phyloP scores from a whole-genome alignment of 2,329 filamentous ascomycete species.

The Cylindrodendrum hubeiense region DNA sequence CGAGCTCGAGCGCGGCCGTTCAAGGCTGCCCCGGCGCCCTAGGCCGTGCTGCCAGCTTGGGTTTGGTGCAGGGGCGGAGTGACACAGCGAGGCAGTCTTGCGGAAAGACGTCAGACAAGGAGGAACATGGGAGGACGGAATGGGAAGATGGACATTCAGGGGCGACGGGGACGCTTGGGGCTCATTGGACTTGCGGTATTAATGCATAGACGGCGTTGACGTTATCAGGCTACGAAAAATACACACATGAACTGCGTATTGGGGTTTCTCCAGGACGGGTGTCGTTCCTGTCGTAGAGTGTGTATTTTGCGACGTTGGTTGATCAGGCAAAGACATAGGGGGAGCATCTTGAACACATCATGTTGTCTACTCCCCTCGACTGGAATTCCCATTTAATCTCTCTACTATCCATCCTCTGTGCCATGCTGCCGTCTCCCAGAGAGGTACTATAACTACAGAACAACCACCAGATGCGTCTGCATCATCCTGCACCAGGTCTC shows the following conservation, averaged over 20 bases:
- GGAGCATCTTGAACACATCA: too few species aligned
- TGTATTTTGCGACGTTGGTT: background rate
- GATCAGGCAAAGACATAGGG: background rate
- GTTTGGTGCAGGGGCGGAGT: background rate
- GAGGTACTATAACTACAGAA: too few species aligned
- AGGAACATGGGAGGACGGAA: conserved; percentile 4
- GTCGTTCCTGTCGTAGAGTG: background rate
- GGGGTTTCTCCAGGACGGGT: background rate
- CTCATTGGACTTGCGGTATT: conserved; percentile 39
- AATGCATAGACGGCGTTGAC: conserved; percentile 53
- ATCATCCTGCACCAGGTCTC: too few species aligned
- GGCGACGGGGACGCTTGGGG: conserved; percentile 22
- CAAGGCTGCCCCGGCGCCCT: background rate
- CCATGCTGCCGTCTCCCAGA: too few species aligned
- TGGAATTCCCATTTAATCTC: too few species aligned
- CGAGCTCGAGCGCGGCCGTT: background rate
- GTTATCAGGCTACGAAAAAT: conserved; percentile 43
- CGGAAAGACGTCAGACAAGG: conserved; percentile 5
- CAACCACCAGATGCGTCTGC: too few species aligned
- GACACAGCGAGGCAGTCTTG: background rate
- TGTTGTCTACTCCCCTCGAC: too few species aligned
- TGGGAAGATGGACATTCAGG: conserved; percentile 17
- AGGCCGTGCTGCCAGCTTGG: conserved; percentile 15
- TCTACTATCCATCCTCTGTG: too few species aligned
- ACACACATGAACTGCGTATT: conserved; percentile 37